Evolutionary conservation across 2,329 filamentous ascomycete species (phyloP).

Genomic region (Beauveria scarabaeidicola): DNA sequence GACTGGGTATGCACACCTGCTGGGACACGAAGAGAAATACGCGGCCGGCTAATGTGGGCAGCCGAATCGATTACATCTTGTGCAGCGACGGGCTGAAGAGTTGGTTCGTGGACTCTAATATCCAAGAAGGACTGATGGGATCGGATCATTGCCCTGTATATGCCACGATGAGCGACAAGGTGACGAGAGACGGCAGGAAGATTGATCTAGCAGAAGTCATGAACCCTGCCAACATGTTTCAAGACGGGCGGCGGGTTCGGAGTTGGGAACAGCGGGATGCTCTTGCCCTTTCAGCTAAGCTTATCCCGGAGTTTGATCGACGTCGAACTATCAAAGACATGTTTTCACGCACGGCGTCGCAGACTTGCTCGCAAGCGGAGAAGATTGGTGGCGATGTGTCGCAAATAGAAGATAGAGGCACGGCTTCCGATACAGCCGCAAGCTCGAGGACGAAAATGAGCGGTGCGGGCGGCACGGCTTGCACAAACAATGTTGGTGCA

Average conservation of each 20-base stretch:
- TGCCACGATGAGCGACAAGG: constrained; percentile 57
- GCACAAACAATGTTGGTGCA: not conserved
- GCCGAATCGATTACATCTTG: constrained; percentile 87
- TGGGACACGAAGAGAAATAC: constrained; percentile 94
- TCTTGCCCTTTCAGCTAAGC: constrained; percentile 67
- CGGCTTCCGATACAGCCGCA: not conserved
- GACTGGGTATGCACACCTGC: constrained; percentile 90
- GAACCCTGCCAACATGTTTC: constrained; percentile 68
- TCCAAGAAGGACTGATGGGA: constrained; percentile 87
- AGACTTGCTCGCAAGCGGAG: constrained; percentile 22
- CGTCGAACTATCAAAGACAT: constrained; percentile 85
- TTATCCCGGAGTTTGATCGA: constrained; percentile 81
- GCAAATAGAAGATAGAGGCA: not conserved
- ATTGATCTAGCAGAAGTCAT: constrained; percentile 61
- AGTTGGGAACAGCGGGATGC: constrained; percentile 61
- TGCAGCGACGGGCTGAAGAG: constrained; percentile 69
- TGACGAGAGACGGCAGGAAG: constrained; percentile 41
- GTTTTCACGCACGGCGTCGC: constrained; percentile 53
- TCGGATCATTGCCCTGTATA: constrained; percentile 97
- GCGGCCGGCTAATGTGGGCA: constrained; percentile 89
- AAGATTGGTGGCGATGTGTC: not conserved
- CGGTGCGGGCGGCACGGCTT: not conserved
- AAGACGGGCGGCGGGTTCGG: constrained; percentile 53
- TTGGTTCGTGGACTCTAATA: constrained; percentile 76
- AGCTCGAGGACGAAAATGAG: not conserved